phyloP scores from a whole-genome alignment of 805 yeast genomes.

The Metschnikowia anglica region DNA sequence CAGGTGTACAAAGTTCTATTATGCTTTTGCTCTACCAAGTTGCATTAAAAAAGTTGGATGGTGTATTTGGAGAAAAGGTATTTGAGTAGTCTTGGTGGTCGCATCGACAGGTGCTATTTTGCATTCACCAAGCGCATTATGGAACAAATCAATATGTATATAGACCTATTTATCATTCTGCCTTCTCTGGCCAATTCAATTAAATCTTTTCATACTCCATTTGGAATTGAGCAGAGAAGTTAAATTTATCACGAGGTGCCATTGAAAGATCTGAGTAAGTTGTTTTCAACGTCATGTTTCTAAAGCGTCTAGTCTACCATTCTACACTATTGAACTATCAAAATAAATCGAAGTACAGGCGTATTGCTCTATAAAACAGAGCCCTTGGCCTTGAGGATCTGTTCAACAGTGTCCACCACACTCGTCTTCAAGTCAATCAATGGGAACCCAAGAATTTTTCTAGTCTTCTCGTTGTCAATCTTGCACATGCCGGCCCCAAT shows the following conservation, averaged over 20 bases:
- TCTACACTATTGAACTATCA: no score
- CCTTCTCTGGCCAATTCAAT: not conserved
- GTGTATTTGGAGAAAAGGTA: constrained; percentile 13
- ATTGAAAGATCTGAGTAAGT: no score
- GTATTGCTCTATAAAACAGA: not conserved
- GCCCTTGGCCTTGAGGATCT: constrained; percentile 27
- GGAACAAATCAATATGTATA: constrained; percentile 1
- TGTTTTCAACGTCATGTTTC: no score
- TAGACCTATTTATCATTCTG: constrained; percentile 1
- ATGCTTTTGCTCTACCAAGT: constrained; percentile 88
- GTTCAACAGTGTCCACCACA: constrained; percentile 43
- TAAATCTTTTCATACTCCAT: no score
- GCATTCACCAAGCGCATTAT: not conserved
- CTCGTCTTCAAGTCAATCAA: constrained; percentile 39
- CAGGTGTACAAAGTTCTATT: constrained; percentile 89
- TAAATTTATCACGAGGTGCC: no score
- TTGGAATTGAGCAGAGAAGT: no score
- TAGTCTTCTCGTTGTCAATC: constrained; percentile 38
- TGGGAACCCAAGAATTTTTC: constrained; percentile 37
- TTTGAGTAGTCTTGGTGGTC: not conserved
- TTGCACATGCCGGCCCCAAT: constrained; percentile 17
- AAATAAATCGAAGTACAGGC: no score
- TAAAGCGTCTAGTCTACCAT: no score
- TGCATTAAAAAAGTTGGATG: constrained; percentile 56
- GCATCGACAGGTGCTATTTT: not conserved